Percentiles rank a stretch among this genome's conserved stretches.
Evolutionary conservation across 2,329 filamentous ascomycete genomes (phyloP).

Genomic region (Trichophyton benhamiae): DNA sequence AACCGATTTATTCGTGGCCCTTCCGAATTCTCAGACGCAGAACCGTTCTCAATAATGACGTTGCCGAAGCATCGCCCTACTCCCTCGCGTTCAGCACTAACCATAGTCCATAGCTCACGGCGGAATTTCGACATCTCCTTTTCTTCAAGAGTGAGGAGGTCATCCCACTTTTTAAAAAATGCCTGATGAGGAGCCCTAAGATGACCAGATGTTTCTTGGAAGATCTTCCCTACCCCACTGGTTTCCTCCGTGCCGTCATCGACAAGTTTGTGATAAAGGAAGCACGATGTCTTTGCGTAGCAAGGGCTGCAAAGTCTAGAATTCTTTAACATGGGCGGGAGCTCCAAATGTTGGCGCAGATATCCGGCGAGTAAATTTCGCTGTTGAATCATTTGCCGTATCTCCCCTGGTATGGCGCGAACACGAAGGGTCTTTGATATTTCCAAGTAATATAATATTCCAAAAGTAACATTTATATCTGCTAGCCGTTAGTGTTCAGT

Average conservation of each 20-base stretch:
- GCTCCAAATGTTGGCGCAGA: slow-evolving; percentile 65
- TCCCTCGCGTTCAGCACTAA: slow-evolving; percentile 75
- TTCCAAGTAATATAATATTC: slow-evolving; percentile 91
- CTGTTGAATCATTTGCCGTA: slow-evolving; percentile 93
- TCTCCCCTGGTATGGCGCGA: slow-evolving; percentile 70
- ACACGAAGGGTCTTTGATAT: slow-evolving; percentile 75
- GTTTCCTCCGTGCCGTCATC: slow-evolving; percentile 72
- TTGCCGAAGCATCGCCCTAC: slow-evolving; percentile 82
- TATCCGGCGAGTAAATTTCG: slow-evolving; percentile 81
- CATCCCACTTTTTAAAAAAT: slow-evolving; percentile 94
- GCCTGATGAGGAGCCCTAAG: slow-evolving; percentile 60
- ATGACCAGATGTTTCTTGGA: slow-evolving; percentile 66
- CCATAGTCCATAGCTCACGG: slow-evolving; percentile 90
- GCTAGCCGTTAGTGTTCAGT: not conserved
- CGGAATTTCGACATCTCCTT: slow-evolving; percentile 76
- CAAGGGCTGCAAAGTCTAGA: slow-evolving; percentile 73
- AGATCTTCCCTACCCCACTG: slow-evolving; percentile 69
- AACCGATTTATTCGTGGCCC: slow-evolving; percentile 83
- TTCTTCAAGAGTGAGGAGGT: slow-evolving; percentile 85
- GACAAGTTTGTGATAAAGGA: slow-evolving; percentile 82
- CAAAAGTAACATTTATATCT: slow-evolving; percentile 81
- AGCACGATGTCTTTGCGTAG: slow-evolving; percentile 82
- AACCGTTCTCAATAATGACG: slow-evolving; percentile 69
- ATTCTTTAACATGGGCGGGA: slow-evolving; percentile 77
- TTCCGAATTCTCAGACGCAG: slow-evolving; percentile 54